Percentiles rank a stretch among this genome's conserved stretches.
These are phyloP conservation scores for Babjeviella inositovora DNA, from an alignment of 805 yeast species.

Conservation along the genomic window DNA sequence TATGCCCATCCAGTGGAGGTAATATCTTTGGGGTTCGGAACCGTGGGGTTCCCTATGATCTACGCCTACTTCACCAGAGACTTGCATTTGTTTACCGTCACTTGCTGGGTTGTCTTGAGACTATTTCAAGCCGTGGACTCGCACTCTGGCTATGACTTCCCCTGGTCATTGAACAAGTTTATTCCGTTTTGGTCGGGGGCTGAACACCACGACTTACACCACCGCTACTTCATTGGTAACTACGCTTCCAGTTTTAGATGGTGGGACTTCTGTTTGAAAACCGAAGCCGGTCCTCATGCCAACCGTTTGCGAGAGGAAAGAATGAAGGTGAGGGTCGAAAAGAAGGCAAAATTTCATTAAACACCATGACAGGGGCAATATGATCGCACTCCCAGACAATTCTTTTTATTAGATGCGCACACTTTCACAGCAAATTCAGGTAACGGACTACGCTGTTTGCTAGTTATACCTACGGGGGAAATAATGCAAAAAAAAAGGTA, in stretches of 20 bases:
- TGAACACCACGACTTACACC: slow-evolving; percentile 46
- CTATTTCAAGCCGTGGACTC: slow-evolving; percentile 45
- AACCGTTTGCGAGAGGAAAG: slow-evolving; percentile 27
- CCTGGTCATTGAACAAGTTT: slow-evolving; percentile 39
- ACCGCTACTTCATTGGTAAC: slow-evolving; percentile 42
- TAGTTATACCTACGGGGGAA: too few relatives aligned
- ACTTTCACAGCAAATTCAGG: slow-evolving; percentile 1
- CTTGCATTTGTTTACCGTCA: slow-evolving; percentile 36
- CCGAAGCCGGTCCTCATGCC: slow-evolving; percentile 41
- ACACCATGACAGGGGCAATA: slow-evolving; percentile 1
- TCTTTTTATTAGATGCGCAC: background rate
- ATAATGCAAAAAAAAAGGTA: too few relatives aligned
- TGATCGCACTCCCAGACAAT: background rate
- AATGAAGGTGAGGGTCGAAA: slow-evolving; percentile 23
- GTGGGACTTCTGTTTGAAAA: slow-evolving; percentile 35
- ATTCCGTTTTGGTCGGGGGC: slow-evolving; percentile 57
- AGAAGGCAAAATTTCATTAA: slow-evolving; percentile 6
- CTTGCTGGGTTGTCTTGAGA: slow-evolving; percentile 33
- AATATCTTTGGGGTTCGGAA: slow-evolving; percentile 38
- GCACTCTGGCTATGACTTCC: slow-evolving; percentile 48
- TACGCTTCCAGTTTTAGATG: slow-evolving; percentile 43
- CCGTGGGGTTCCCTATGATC: slow-evolving; percentile 43
- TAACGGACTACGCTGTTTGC: too few relatives aligned
- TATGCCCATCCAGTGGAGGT: slow-evolving; percentile 48
- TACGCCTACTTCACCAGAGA: slow-evolving; percentile 28